Conservation (phyloP, 2,329 filamentous ascomycete species). For the Neofusicoccum ribis region DNA sequence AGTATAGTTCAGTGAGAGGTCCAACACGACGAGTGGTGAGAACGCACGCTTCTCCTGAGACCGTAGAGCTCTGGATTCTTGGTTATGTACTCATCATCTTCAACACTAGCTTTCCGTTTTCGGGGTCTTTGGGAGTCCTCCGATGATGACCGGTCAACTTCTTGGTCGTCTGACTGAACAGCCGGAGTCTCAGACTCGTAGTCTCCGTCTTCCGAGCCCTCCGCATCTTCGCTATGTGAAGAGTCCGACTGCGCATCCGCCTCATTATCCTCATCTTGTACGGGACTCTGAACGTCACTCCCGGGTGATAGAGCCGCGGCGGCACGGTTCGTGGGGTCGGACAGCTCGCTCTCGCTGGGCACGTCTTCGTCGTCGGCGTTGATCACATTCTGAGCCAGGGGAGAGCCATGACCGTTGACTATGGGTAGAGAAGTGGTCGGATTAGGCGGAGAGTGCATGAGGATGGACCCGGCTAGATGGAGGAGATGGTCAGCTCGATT, state of each 20-base stretch:
- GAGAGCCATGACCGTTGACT: conserved; percentile 66
- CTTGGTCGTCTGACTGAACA: conserved; percentile 46
- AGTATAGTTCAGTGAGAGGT: conserved; percentile 34
- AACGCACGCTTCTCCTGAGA: conserved; percentile 81
- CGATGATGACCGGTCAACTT: conserved; percentile 66
- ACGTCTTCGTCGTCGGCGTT: conserved; percentile 49
- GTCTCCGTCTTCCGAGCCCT: conserved; percentile 62
- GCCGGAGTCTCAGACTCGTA: conserved; percentile 67
- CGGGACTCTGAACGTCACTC: conserved; percentile 42
- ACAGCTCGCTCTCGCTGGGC: conserved; percentile 73
- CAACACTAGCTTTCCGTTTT: conserved; percentile 67
- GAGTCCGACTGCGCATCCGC: conserved; percentile 48
- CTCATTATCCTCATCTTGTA: conserved; percentile 45
- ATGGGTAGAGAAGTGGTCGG: conserved; percentile 64
- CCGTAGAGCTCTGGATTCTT: conserved; percentile 95
- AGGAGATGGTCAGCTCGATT: conserved; percentile 45
- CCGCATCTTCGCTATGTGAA: conserved; percentile 52
- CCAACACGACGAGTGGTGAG: conserved; percentile 19
- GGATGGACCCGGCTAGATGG: conserved; percentile 60
- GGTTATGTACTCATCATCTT: conserved; percentile 81
- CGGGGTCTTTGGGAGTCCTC: conserved; percentile 63
- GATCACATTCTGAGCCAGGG: conserved; percentile 50
- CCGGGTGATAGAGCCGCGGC: conserved; percentile 41
- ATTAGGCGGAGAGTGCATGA: conserved; percentile 62
- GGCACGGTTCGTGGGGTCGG: conserved; percentile 65